Percentiles rank a stretch among this genome's conserved stretches.
Conservation (phyloP, 1,139 yeast genomes). For the Blastobotrys capitulatus region DNA sequence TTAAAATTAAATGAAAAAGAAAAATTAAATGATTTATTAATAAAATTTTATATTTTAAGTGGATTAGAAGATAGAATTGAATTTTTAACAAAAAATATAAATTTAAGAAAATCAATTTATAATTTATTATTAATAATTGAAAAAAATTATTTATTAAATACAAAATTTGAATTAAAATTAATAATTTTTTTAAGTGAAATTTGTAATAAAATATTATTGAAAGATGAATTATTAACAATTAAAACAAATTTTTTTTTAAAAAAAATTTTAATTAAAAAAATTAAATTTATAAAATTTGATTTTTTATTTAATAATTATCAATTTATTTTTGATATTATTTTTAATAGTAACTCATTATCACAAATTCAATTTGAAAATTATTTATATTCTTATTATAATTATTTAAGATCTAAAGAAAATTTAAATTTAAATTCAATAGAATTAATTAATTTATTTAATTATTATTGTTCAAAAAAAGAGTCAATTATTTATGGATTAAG, state of each 20-base stretch:
- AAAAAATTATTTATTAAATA: no score
- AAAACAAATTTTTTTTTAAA: not conserved
- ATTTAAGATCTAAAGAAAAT: not conserved
- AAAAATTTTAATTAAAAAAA: not conserved
- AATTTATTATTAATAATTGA: no score
- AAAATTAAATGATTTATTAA: no score
- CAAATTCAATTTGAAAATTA: not conserved
- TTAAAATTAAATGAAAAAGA: not conserved
- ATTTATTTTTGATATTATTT: not conserved
- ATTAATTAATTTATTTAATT: not conserved
- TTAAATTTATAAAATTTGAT: not conserved
- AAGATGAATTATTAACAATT: no score
- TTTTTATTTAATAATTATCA: not conserved
- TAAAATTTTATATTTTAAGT: not conserved
- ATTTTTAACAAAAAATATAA: no score
- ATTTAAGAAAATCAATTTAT: no score
- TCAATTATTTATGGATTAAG: not conserved
- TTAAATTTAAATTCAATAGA: no score
- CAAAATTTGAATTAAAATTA: no score
- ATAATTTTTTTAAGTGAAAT: no score
- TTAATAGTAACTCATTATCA: not conserved
- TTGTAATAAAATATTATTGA: no score
- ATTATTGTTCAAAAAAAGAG: not conserved
- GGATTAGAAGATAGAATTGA: not conserved
- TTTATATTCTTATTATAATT: not conserved